A percentile compares a stretch with the other conserved stretches of the same genome.
Evolutionary conservation across 2,329 filamentous ascomycete genomes (phyloP).

Genomic region (Dothiorella sarmentorum): DNA sequence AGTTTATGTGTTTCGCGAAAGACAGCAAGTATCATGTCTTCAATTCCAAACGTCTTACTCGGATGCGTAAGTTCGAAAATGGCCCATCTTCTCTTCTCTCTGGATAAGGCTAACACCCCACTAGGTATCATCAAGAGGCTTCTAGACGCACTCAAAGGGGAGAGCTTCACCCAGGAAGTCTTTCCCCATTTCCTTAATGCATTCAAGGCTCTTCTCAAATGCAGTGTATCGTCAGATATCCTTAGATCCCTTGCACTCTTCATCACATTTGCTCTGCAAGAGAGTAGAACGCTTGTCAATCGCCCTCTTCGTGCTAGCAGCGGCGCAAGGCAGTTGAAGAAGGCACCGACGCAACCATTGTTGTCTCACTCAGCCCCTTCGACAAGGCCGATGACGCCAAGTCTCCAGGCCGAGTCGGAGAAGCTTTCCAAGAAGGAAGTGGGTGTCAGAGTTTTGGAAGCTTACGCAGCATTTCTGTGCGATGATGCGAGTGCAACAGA

Average conservation of each 20-base stretch:
- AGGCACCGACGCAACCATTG: conserved; percentile 20
- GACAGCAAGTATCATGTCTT: conserved; percentile 90
- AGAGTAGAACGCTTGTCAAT: conserved; percentile 45
- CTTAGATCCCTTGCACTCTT: conserved; percentile 85
- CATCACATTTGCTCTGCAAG: conserved; percentile 86
- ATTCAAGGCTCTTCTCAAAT: conserved; percentile 74
- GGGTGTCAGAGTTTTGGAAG: conserved; percentile 69
- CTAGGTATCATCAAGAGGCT: conserved; percentile 84
- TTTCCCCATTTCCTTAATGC: conserved; percentile 74
- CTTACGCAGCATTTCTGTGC: conserved; percentile 77
- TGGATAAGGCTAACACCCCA: conserved; percentile 23
- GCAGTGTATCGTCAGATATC: conserved; percentile 77
- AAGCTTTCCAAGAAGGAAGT: conserved; percentile 62
- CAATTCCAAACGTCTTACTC: conserved; percentile 78
- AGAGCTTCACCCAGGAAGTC: conserved; percentile 68
- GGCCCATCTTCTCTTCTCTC: not conserved
- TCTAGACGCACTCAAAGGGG: conserved; percentile 84
- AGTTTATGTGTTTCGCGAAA: conserved; percentile 85
- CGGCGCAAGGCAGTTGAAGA: conserved; percentile 32
- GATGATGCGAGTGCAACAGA: conserved; percentile 64
- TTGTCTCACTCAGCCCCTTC: conserved; percentile 27
- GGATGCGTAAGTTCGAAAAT: conserved; percentile 73
- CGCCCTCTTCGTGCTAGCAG: conserved; percentile 33
- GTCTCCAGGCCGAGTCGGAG: conserved; percentile 13
- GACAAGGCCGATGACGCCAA: conserved; percentile 33